phyloP scores from a whole-genome alignment of 2,329 filamentous ascomycete genomes.

The Cytospora schulzeri region DNA sequence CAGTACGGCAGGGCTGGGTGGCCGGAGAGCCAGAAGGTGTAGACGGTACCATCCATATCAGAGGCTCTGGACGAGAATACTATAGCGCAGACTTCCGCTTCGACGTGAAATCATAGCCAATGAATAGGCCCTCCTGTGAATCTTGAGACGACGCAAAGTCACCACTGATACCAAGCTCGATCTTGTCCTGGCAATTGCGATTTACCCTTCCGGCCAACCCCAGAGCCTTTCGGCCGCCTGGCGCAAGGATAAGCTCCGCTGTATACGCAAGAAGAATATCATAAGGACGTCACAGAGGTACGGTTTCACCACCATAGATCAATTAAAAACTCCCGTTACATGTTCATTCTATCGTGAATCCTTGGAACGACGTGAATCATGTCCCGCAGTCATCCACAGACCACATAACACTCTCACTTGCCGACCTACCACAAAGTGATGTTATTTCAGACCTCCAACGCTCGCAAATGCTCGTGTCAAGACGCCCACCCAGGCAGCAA shows the following conservation, averaged over 20 bases:
- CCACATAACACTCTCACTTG: neutral
- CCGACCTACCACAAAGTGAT: neutral
- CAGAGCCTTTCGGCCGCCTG: too few species aligned
- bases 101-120: neutral
- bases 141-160: too few species aligned
- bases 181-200: too few species aligned
- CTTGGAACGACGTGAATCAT: neutral
- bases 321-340: neutral
- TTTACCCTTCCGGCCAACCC: too few species aligned
- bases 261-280: neutral
- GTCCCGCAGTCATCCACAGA: neutral
- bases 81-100: neutral
- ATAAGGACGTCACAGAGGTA: neutral
- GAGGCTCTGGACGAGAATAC: neutral
- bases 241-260: neutral
- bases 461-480: neutral
- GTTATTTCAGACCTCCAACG: neutral
- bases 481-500: neutral
- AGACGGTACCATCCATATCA: neutral
- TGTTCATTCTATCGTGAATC: neutral
- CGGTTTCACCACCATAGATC: too few species aligned
- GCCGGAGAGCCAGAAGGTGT: slow-evolving; percentile 26
- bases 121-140: too few species aligned
- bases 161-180: too few species aligned
- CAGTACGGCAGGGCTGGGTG: slow-evolving; percentile 55